phyloP scores from a whole-genome alignment of 192 early-diverging fungal genomes.

The Neocallimastix lanati region DNA sequence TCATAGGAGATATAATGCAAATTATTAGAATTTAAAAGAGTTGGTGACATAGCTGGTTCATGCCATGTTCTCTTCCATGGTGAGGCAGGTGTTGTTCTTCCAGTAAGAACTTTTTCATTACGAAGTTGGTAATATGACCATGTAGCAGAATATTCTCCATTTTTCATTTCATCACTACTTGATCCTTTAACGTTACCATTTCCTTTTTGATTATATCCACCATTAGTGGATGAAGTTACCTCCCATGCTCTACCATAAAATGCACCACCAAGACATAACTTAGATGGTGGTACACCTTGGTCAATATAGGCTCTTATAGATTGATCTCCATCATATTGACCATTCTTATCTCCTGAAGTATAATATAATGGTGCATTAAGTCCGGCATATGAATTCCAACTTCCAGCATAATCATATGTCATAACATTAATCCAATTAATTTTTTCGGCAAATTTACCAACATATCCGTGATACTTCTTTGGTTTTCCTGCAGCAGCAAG shows the following conservation, averaged over 20 bases:
- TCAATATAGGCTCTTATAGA: neutral
- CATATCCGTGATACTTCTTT: neutral
- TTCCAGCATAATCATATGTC: neutral
- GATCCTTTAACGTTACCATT: neutral
- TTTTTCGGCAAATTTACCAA: neutral
- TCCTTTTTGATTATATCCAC: neutral
- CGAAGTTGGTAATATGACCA: neutral
- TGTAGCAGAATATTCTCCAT: neutral
- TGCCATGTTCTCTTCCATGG: neutral
- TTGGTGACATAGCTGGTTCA: neutral
- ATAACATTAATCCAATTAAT: neutral
- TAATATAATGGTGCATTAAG: neutral
- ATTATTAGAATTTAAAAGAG: neutral
- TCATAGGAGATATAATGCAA: neutral
- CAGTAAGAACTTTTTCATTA: neutral
- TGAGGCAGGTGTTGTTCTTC: neutral
- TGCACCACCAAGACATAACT: neutral
- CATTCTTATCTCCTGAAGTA: neutral
- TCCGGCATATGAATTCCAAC: neutral
- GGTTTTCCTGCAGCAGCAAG: neutral
- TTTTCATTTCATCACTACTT: neutral
- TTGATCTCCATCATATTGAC: neutral
- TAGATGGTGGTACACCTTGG: neutral
- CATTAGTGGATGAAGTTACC: neutral
- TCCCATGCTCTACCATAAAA: neutral